Conservation (phyloP, 306 rosid genomes). For the Spatholobus suberectus region DNA sequence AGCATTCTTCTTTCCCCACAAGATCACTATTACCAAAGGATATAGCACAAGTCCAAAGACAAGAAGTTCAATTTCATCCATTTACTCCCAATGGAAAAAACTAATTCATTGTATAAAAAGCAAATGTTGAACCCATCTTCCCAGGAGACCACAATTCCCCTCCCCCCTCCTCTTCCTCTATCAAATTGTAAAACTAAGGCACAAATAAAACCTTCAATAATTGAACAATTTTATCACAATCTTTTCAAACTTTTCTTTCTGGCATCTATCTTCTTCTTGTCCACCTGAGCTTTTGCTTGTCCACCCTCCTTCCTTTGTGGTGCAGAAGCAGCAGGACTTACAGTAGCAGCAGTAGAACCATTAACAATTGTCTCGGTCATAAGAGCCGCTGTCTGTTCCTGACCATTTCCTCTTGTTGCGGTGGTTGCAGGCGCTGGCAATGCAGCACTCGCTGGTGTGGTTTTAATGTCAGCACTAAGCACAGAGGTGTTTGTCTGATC, state of each 20-base stretch:
- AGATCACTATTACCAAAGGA: not conserved
- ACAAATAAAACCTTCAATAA: conserved; percentile 45
- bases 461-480: conserved; percentile 67
- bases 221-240: conserved; percentile 60
- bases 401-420: conserved; percentile 57
- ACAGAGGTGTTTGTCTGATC: conserved; percentile 74
- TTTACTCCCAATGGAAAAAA: conserved; percentile 27
- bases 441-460: conserved; percentile 52
- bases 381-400: conserved; percentile 55
- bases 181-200: conserved; percentile 36
- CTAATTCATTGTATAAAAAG: conserved; percentile 20
- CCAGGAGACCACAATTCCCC: not conserved
- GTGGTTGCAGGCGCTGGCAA: conserved; percentile 57
- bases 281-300: conserved; percentile 68
- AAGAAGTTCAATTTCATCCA: conserved; percentile 45
- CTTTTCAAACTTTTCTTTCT: conserved; percentile 98
- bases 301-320: conserved; percentile 68
- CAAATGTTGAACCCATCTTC: conserved; percentile 30
- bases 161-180: not conserved
- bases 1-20: not conserved
- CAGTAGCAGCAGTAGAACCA: conserved; percentile 44
- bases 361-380: conserved; percentile 49
- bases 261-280: conserved; percentile 95
- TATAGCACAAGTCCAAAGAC: conserved; percentile 18
- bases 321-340: conserved; percentile 39